These are phyloP conservation scores for Aspergillus sp. DNA, from an alignment of 2,329 filamentous ascomycete species.

Conservation along the genomic window DNA sequence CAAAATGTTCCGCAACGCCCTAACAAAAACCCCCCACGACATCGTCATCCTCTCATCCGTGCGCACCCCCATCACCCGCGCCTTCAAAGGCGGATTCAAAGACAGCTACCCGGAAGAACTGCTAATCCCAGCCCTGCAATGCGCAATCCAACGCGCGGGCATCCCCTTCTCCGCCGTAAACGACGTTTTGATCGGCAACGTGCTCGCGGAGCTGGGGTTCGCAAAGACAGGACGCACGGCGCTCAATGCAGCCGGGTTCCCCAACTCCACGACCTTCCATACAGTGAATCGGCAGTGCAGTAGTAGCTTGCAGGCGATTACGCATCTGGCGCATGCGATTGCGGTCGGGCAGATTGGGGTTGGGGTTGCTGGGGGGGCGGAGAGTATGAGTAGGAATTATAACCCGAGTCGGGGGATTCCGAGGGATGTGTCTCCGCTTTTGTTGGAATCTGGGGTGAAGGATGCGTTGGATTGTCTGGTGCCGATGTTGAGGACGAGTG, in stretches of 20 bases:
- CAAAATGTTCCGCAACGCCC: slow-evolving; percentile 12
- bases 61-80: slow-evolving; percentile 83
- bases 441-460: slow-evolving; percentile 37
- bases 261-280: slow-evolving; percentile 76
- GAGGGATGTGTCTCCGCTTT: slow-evolving; percentile 21
- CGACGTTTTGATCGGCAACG: slow-evolving; percentile 75
- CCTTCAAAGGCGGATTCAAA: slow-evolving; percentile 85
- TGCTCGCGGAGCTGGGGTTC: slow-evolving; percentile 68
- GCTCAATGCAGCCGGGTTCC: slow-evolving; percentile 82
- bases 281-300: slow-evolving; percentile 93
- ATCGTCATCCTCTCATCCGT: slow-evolving; percentile 88
- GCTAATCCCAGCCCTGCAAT: slow-evolving; percentile 27
- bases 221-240: slow-evolving; percentile 87
- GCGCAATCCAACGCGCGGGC: slow-evolving; percentile 25
- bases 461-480: slow-evolving; percentile 79
- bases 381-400: slow-evolving; percentile 68
- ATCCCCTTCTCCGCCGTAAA: slow-evolving; percentile 79
- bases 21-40: slow-evolving; percentile 78
- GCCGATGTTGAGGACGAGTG: slow-evolving; percentile 93
- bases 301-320: slow-evolving; percentile 86
- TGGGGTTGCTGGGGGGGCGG: slow-evolving; percentile 82
- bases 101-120: slow-evolving; percentile 50
- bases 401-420: slow-evolving; percentile 22
- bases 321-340: slow-evolving; percentile 88
- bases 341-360: slow-evolving; percentile 73